These are phyloP conservation scores for Escallonia rubra DNA, from an alignment of 129 eudicot species.

Conservation along the genomic window DNA sequence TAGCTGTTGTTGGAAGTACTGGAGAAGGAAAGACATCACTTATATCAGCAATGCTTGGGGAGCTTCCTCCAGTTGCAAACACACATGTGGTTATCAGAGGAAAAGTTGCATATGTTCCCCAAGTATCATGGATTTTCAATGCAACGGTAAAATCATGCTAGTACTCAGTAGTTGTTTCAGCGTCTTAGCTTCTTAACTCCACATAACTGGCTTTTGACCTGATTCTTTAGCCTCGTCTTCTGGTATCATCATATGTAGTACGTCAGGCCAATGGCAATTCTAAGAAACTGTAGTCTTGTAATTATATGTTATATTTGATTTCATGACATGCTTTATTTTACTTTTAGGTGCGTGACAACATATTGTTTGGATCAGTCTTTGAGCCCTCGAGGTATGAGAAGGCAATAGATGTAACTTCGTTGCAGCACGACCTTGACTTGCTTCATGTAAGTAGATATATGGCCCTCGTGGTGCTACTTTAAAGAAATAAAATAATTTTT, in stretches of 20 bases:
- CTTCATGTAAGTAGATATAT: constrained; percentile 60
- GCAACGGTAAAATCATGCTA: constrained; percentile 53
- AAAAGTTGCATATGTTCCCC: constrained; percentile 91
- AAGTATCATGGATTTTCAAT: constrained; percentile 94
- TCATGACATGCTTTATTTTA: background rate
- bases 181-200: background rate
- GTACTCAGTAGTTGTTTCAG: background rate
- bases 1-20: constrained; percentile 90
- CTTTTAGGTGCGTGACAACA: constrained; percentile 86
- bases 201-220: background rate
- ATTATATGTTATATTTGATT: background rate
- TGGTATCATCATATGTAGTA: too few species aligned
- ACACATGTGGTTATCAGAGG: constrained; percentile 75
- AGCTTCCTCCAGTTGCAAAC: constrained; percentile 71
- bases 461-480: constrained; percentile 2
- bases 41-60: constrained; percentile 95
- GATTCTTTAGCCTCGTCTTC: too few species aligned
- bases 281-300: background rate
- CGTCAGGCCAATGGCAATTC: background rate
- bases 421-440: constrained; percentile 79
- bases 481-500: background rate
- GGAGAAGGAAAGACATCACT: constrained; percentile 98
- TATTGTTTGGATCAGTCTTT: constrained; percentile 77
- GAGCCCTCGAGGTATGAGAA: constrained; percentile 58
- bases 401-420: constrained; percentile 74